Conservation (phyloP, 2,329 filamentous ascomycete species). For the Lecanicillium sp. region DNA sequence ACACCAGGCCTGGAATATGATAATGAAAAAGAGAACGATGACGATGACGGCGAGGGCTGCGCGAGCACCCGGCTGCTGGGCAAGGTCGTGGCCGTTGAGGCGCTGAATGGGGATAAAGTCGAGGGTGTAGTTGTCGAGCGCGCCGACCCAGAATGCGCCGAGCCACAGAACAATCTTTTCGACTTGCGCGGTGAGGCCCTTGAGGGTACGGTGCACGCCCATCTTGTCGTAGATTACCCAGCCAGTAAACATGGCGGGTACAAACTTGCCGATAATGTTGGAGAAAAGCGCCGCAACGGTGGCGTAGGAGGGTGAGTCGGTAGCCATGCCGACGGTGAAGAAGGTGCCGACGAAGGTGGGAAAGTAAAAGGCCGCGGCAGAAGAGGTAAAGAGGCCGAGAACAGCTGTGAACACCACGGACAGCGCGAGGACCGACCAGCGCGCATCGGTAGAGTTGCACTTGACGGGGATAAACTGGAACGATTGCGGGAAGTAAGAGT, state of each 20-base stretch:
- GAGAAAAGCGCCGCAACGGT: conserved; percentile 69
- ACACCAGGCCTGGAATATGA: conserved; percentile 72
- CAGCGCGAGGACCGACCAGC: conserved; percentile 79
- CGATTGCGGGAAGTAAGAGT: conserved; percentile 83
- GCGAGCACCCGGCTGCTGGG: conserved; percentile 82
- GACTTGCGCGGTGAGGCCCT: conserved; percentile 70
- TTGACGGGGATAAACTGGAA: conserved; percentile 68
- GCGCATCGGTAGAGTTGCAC: conserved; percentile 67
- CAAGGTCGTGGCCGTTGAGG: conserved; percentile 82
- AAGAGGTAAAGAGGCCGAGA: conserved; percentile 75
- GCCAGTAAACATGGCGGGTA: conserved; percentile 81
- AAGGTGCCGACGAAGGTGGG: conserved; percentile 76
- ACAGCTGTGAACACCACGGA: conserved; percentile 73
- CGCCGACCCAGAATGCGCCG: conserved; percentile 83
- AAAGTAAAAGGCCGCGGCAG: conserved; percentile 77
- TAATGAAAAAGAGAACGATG: conserved; percentile 60
- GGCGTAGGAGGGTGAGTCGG: conserved; percentile 69
- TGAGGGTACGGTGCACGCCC: conserved; percentile 64
- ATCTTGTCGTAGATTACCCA: conserved; percentile 86
- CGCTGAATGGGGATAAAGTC: conserved; percentile 89
- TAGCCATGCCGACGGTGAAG: conserved; percentile 83
- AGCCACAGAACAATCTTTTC: conserved; percentile 91
- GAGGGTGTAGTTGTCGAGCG: conserved; percentile 91
- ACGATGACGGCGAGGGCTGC: conserved; percentile 76
- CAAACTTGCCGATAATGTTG: conserved; percentile 69